Base-by-base conservation (phyloP, 2,329 filamentous ascomycete species). In the Thermothelomyces thermophilus region DNA sequence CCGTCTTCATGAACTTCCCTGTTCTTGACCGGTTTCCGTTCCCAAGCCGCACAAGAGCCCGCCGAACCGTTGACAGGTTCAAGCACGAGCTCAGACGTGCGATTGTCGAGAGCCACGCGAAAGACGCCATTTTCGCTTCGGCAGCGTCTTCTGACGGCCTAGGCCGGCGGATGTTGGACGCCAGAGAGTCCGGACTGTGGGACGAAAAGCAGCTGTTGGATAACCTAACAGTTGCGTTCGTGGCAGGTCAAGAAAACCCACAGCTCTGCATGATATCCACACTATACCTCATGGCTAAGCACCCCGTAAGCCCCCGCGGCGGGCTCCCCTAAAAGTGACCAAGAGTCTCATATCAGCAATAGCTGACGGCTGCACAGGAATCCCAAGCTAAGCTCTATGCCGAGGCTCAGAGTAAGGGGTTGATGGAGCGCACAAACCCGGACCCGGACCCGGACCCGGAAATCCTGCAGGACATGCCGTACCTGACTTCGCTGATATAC, bases 401-500 rank as follows among this genome's bases (percentile, higher is more conserved):
- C 14, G 45, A 48, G 36, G 41, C 53, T 14, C 50, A 43, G 56
- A 2, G 46, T 40, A 9, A 52, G 46, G 13, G 43, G 10, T 1
- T 48, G 3, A 1, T 48, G 5, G 39, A 36, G 6, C 13, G 10
- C 5, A 13, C 22, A 8, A 3, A 22, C 13, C 42, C 22, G 1
- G 41, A 14, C 5, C 13, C 22, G 7, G 2, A 22, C 13, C 42
- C 22, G 1, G 41, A 54, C 30, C 28, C 33, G 46, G 61, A 56
- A 46, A 55, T 16, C 31, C 60, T 61, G 40, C 65, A 57, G 24
- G 61, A 64, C 30, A 61, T 74, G 24, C 71, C 73, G 0, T 66
- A 67, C 28, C 62, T 76, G 5, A 72, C 68, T 1, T 62, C 73
- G 0, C 64, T 72, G 20, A 62, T 76, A 17, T 70, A 72, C 53